A percentile compares a stretch with the other conserved stretches of the same genome.
Evolutionary conservation across 164 flowering plant species (phyloP).

Genomic region (Pachysandra terminalis): DNA sequence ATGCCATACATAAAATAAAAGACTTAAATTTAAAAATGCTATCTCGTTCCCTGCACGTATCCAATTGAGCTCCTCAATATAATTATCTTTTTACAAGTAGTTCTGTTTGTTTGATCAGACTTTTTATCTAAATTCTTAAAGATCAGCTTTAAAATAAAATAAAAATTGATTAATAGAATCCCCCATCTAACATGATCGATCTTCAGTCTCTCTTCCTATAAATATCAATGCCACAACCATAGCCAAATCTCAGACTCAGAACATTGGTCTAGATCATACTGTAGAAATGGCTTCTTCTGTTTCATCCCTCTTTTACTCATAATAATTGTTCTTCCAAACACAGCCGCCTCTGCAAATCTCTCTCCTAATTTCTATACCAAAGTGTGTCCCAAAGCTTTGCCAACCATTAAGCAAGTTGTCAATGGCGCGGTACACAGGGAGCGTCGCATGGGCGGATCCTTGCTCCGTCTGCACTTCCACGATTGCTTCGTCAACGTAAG

Average conservation of each 20-base stretch:
- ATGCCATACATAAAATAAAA: no score
- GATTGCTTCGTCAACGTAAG: constrained; percentile 22
- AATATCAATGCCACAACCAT: background rate
- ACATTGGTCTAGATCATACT: no score
- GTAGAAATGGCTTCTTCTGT: constrained; percentile 5
- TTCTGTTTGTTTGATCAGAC: no score
- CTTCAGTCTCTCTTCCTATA: no score
- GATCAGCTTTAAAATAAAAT: no score
- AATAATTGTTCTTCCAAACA: constrained; percentile 8
- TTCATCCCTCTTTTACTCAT: background rate
- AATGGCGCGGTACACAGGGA: constrained; percentile 11
- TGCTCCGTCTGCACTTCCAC: constrained; percentile 21
- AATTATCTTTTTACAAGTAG: no score
- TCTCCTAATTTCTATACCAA: constrained; percentile 20
- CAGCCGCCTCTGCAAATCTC: constrained; percentile 16
- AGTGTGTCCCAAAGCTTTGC: constrained; percentile 21
- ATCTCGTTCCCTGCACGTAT: no score
- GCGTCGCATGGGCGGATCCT: constrained; percentile 25
- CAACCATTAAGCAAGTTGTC: constrained; percentile 13
- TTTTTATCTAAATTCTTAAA: no score
- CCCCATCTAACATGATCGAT: no score
- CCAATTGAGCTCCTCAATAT: no score
- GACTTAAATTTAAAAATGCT: no score
- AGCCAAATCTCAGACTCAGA: background rate
- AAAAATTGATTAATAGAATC: no score